Evolutionary conservation across 1,139 yeast genomes (phyloP).

Genomic region (Blastobotrys ciferrii): DNA sequence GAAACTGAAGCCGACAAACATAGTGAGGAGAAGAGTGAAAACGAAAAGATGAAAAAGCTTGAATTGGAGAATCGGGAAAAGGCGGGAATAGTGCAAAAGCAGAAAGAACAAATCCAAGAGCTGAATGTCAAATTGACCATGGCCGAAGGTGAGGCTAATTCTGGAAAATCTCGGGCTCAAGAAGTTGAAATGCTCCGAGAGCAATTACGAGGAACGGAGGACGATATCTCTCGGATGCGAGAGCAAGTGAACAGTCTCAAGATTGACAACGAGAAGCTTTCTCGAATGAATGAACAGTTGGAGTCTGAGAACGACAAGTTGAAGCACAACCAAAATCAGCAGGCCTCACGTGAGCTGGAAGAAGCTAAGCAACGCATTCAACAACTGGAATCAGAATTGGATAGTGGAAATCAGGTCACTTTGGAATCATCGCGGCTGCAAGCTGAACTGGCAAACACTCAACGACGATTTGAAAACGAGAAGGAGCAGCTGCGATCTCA

Average conservation of each 20-base stretch:
- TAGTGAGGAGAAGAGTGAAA: not conserved
- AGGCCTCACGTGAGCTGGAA: not conserved
- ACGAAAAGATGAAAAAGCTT: not conserved
- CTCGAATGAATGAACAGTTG: conserved; percentile 7
- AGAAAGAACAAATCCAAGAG: conserved; percentile 1
- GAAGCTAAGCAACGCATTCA: not conserved
- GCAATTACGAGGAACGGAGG: not conserved
- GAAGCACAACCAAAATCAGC: not conserved
- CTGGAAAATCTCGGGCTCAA: not conserved
- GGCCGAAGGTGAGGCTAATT: not conserved
- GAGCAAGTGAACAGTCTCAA: conserved; percentile 3
- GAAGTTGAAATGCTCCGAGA: not conserved
- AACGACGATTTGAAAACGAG: not conserved
- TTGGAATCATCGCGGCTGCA: conserved; percentile 1
- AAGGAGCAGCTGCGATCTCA: not conserved
- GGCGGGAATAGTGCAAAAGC: not conserved
- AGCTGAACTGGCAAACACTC: not conserved
- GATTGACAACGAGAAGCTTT: conserved; percentile 7
- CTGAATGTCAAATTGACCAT: not conserved
- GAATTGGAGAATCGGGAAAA: not conserved
- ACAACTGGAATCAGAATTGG: not conserved
- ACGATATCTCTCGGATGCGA: not conserved
- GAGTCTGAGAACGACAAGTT: conserved; percentile 5
- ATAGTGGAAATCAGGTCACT: conserved; percentile 1
- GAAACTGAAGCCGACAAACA: not conserved